phyloP scores from a whole-genome alignment of 176 grass and related monocot species.

The Poa annua region DNA sequence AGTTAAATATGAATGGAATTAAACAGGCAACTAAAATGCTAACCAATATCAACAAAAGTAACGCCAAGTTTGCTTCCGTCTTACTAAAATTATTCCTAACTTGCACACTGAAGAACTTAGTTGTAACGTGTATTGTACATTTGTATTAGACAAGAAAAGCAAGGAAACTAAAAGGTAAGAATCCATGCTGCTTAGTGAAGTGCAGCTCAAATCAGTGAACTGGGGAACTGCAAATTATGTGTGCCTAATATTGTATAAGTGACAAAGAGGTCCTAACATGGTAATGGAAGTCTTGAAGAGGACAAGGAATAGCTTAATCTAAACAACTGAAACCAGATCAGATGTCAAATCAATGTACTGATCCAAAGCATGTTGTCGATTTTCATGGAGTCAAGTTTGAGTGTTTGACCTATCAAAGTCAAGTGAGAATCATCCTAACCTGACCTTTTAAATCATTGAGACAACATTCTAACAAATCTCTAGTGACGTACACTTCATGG shows the following conservation, averaged over 20 bases:
- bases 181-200: neutral
- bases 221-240: neutral
- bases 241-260: slow-evolving; percentile 7
- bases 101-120: slow-evolving; percentile 16
- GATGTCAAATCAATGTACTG: slow-evolving; percentile 27
- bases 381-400: neutral
- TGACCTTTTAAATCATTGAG: slow-evolving; percentile 5
- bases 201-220: neutral
- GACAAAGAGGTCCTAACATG: slow-evolving; percentile 10
- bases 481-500: slow-evolving; percentile 10
- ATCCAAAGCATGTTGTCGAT: neutral
- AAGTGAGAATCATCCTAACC: slow-evolving; percentile 7
- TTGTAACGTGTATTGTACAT: neutral
- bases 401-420: slow-evolving; percentile 3
- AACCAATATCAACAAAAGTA: neutral
- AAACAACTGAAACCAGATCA: slow-evolving; percentile 5
- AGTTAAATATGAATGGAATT: slow-evolving; percentile 27
- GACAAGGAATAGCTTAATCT: neutral
- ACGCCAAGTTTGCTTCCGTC: slow-evolving; percentile 21
- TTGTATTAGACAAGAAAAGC: neutral
- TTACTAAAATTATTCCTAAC: slow-evolving; percentile 28
- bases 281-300: neutral
- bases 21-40: slow-evolving; percentile 5
- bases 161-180: slow-evolving; percentile 9
- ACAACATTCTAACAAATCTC: neutral